phyloP scores from a whole-genome alignment of 148 eudicot species.

The Linanthus parryae region DNA sequence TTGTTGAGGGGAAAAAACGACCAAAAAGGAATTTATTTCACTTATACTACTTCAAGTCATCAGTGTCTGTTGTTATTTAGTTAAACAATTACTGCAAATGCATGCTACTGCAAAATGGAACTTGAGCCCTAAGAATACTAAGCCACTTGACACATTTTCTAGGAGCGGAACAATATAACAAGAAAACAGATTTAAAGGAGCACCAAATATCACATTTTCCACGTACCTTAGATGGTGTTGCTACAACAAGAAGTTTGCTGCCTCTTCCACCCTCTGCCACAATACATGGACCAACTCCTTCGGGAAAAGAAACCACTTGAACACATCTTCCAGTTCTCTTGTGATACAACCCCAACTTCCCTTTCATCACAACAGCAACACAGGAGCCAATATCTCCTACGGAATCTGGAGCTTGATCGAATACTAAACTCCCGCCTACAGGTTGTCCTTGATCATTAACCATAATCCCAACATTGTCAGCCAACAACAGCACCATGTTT shows the following conservation, averaged over 20 bases:
- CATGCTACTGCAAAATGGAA: too few relatives aligned
- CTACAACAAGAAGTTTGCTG: conserved; percentile 53
- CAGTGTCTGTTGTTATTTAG: too few relatives aligned
- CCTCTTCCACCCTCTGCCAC: conserved; percentile 51
- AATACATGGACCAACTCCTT: conserved; percentile 37
- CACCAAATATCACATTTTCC: too few relatives aligned
- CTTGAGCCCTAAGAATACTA: too few relatives aligned
- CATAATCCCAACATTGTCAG: conserved; percentile 76
- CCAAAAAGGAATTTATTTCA: too few relatives aligned
- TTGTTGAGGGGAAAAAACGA: too few relatives aligned
- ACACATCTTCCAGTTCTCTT: conserved; percentile 61
- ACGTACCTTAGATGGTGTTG: conserved; percentile 69
- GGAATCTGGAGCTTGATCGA: conserved; percentile 61
- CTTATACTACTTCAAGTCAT: too few relatives aligned
- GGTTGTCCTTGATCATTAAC: conserved; percentile 81
- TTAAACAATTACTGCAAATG: too few relatives aligned
- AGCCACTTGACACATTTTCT: too few relatives aligned
- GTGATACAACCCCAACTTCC: conserved; percentile 74
- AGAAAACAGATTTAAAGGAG: too few relatives aligned
- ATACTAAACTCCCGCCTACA: conserved; percentile 89
- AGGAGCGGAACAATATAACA: too few relatives aligned
- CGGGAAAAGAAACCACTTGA: conserved; percentile 49
- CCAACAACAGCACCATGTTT: conserved; percentile 62
- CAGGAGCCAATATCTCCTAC: conserved; percentile 58
- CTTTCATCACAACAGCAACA: conserved; percentile 48